These are phyloP conservation scores for Annulohypoxylon truncatum DNA, from an alignment of 2,329 filamentous ascomycete species.

Conservation along the genomic window DNA sequence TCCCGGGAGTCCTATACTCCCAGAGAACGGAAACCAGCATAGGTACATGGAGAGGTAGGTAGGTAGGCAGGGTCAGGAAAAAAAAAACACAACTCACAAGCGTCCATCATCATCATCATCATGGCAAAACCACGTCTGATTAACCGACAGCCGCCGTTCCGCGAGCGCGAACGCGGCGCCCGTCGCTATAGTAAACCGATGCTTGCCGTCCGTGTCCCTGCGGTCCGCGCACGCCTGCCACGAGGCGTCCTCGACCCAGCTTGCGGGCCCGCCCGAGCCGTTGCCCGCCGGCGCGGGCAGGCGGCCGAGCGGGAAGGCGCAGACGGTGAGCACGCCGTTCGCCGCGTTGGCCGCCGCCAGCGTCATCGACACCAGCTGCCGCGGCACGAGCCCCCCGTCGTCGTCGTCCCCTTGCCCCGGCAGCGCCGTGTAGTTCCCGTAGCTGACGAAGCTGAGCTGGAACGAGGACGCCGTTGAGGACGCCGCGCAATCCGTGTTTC, in stretches of 20 bases:
- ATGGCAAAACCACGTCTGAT: conserved; percentile 46
- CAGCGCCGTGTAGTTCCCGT: conserved; percentile 42
- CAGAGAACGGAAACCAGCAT: neutral
- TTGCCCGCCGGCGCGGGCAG: conserved; percentile 8
- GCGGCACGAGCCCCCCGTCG: conserved; percentile 17
- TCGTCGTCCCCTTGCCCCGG: conserved; percentile 33
- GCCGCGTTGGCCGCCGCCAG: conserved; percentile 40
- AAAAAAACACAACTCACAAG: conserved; percentile 42
- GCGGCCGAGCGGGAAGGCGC: conserved; percentile 40
- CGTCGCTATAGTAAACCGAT: conserved; percentile 43
- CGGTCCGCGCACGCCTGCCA: conserved; percentile 45
- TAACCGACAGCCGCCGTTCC: conserved; percentile 26
- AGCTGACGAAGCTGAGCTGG: conserved; percentile 30
- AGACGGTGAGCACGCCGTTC: conserved; percentile 38
- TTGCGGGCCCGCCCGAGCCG: neutral
- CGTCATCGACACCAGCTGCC: conserved; percentile 39
- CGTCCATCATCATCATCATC: conserved; percentile 39
- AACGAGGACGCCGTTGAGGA: conserved; percentile 14
- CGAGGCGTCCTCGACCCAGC: conserved; percentile 31
- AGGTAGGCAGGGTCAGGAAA: too few species aligned
- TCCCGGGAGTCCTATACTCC: too few species aligned
- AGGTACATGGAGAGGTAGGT: neutral
- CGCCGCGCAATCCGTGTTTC: conserved; percentile 27
- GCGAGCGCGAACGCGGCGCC: conserved; percentile 34
- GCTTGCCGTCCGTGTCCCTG: conserved; percentile 42